Base-by-base conservation (phyloP, 2,329 filamentous ascomycete genomes). In the Gyromitra esculenta region DNA sequence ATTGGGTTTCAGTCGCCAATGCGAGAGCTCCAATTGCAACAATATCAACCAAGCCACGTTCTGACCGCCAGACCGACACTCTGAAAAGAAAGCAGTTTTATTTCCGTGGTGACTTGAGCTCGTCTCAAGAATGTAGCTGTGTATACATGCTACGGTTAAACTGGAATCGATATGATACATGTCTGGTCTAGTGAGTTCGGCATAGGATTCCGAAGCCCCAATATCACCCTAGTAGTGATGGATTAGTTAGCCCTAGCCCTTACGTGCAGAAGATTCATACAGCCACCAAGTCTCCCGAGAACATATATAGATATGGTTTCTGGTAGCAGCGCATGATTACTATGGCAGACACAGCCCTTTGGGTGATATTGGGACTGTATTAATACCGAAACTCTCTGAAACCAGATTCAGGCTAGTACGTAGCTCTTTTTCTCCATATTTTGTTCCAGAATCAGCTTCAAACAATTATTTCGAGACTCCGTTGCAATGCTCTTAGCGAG, bases 131-230 rank as follows among this genome's bases (percentile, higher is more conserved):
- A 56, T 39, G 7, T 35, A 9, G 48, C 63, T 54, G 54, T 15
- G 35, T 60, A 13, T 60, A 60, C 50, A 52, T 66, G 63, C 63
- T 52, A 66, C 63, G 37, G 63, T 31, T 66, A 66, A 66, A 66
- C 63, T 66, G 48, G 63, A 54, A 66, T 52, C n/a, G 48, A 54
- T 54, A 41, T 56, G 48, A 54, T 41, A 66, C 45, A 52, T 66
- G 48, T 54, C 48, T 54, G 45, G 45, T 15, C 48, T 41, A 66
- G 39, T 31, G 7, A 60, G 3, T 37, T 25, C 56, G 31, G 31
- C 15, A 60, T n/a, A 39, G 39, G 35, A 9, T 5, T 60, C 56
- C 35, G 31, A 60, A 41, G 52, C 25, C 25, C 18, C 52, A 35
- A 56, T 31, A 31, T 2, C 25, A 31, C 25, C 25, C 25, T 31